Evolutionary conservation across 768 basidiomycete species (phyloP).

Genomic region (Agaricus blazei): DNA sequence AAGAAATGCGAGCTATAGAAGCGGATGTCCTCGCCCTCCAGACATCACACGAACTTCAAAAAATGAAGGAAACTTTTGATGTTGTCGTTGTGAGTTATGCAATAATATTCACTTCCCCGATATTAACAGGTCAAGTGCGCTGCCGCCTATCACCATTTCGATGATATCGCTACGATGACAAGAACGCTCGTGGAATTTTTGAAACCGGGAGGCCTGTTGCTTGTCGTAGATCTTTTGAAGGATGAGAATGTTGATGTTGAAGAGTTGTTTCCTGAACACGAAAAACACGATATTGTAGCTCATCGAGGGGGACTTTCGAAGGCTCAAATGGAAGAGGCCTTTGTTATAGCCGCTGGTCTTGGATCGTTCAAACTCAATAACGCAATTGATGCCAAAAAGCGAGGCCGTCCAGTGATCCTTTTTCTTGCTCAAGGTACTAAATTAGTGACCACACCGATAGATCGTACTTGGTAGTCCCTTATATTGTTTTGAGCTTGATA

Average conservation of each 20-base stretch:
- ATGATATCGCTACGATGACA: slow-evolving; percentile 42
- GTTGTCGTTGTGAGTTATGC: slow-evolving; percentile 53
- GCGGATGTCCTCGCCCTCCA: slow-evolving; percentile 20
- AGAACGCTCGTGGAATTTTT: slow-evolving; percentile 42
- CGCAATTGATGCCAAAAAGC: slow-evolving; percentile 13
- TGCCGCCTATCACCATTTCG: slow-evolving; percentile 59
- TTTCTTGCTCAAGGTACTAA: slow-evolving; percentile 19
- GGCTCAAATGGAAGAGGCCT: slow-evolving; percentile 18
- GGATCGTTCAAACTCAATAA: slow-evolving; percentile 15
- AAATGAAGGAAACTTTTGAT: slow-evolving; percentile 58
- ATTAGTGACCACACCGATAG: neutral
- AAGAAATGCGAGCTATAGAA: slow-evolving; percentile 65
- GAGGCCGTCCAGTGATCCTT: slow-evolving; percentile 13
- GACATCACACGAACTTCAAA: slow-evolving; percentile 40
- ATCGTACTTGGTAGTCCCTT: too few relatives aligned
- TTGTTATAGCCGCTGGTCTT: slow-evolving; percentile 19
- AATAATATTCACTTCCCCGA: neutral
- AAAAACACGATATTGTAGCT: slow-evolving; percentile 19
- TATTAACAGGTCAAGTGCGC: slow-evolving; percentile 41
- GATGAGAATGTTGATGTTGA: slow-evolving; percentile 15
- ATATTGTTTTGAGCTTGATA: too few relatives aligned
- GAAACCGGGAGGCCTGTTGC: slow-evolving; percentile 49
- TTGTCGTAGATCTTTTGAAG: slow-evolving; percentile 48
- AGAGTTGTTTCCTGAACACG: slow-evolving; percentile 20
- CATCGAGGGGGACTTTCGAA: slow-evolving; percentile 25